Base-by-base conservation (phyloP, 805 yeast species). In the Metschnikowia kunwiensis region DNA sequence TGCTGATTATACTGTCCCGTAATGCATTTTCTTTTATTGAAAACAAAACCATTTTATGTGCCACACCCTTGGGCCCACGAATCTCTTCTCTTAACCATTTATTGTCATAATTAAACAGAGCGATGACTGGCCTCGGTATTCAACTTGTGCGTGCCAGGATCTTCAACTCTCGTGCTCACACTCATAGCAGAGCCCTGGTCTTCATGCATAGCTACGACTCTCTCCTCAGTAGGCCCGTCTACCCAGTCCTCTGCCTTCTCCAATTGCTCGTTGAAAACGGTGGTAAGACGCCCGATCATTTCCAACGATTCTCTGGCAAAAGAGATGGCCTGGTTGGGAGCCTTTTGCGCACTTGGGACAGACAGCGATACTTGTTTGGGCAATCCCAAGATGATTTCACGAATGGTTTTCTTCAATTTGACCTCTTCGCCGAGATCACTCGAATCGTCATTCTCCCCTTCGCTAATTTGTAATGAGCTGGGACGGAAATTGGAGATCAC, bases 301-400 rank as follows among this genome's bases (percentile, higher is more conserved):
- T 84, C 93, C 31, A 91, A 64, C 0, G 96, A 82, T 58, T 93
- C 98, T 47, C 83, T 82, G 0, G 97, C 97, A 42, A 91, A 68
- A 5, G 84, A 73, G 17, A 93, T 63, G 1, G 87, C 85, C 44
- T 82, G 78, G 15, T 85, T 86, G 24, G 58, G 62, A 13, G 63
- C 57, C 30, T 47, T 46, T 42, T 45, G 88, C 14, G 41, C 34
- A 25, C 39, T 27, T 13, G 38, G 30, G 3, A 40, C 38, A 18
- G 26, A 40, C 24, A 37, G 42, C 1, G 45, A 36, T 75, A 51
- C 80, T 74, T 24, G 54, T 26, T 72, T 60, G 1, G 97, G 98
- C 30, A 91, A 67, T 40, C 76, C 74, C 34, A 93, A 66, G 11
- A 91, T 72, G 24, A 83, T 80, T 44, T 82, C 85, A 24, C 97